Base-by-base conservation (phyloP, 768 basidiomycete species). In the Myochromella boudieri region DNA sequence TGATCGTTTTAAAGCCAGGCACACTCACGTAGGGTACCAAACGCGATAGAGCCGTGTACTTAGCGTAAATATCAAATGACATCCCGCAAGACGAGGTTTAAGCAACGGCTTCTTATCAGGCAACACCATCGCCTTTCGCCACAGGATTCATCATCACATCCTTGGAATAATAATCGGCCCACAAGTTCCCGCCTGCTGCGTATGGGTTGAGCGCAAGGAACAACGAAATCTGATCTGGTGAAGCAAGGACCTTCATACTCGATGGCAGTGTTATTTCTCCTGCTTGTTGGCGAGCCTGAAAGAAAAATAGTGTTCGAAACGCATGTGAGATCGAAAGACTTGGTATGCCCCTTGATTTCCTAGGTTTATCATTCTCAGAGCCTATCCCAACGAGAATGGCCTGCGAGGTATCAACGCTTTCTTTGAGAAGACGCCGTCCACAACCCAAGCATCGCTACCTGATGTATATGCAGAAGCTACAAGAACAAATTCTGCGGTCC, bases 241-340 rank as follows among this genome's bases (percentile, higher is more conserved):
- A 52, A 6, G 48, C 49, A 22, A 50, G 37, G 4, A 42, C 15
- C 20, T 45, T 39, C 44, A 45, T 31, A 6, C 26, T 43, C 2
- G 43, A 18, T 17, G 51, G n/a, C 14, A 55, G 32, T 3, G 27
- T n/a, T 12, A 45, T 32, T 12, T 37, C 37, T 31, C 83, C 56
- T 78, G 75, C 64, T 85, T 85, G 63, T 81, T 84, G 48, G 80
- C 82, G 21, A 85, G 57, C 44, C 72, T 74, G 44, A 7, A 24
- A 29, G 8, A 29, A 29, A 14, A 29, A 8, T 14, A 8, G 28
- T 8, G 8, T 8, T 14, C 14, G 28, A 29, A 29, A 8, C 8
- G 8, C 8, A 8, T 5, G 18, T 18, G 68, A 71, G 71, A 65
- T 56, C 56, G 28, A 42, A 8, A 52, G 33, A 11, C 52, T 46